Evolutionary conservation across 441 rosid genomes (phyloP), one percentile per base, ranked within the genome.

Genomic region (Manihot esculenta): DNA sequence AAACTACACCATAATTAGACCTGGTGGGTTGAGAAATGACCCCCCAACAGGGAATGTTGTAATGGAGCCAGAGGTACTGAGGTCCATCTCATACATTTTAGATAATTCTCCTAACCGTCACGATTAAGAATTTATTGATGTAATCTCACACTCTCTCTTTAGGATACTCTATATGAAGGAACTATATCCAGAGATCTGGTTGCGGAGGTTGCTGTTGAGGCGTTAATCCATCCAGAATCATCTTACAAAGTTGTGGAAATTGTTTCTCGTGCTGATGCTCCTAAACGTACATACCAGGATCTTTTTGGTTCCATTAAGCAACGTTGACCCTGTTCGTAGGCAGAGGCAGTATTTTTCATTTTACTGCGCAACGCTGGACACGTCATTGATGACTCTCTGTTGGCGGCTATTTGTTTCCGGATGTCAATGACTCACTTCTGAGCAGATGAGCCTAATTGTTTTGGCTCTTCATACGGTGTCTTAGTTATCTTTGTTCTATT

Each of bases 161-260:
- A 93, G 98, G 98, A 93, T 76, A 91, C 96, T n/a, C 81, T 91
- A 20, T 91, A 75, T 65, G 91, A 84, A 78, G 97, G 97, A 15
- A 82, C 80, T 68, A 88, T 93, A 73, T 93, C 98, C 10, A 85
- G 97, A 79, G 97, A 91, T 75, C 82, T 79, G 76, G 98, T 90
- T 23, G 95, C 95, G 3, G 92, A 90, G 79, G 92, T 87, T 69
- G 90, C 97, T 20, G 90, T 91, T 8, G 92, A 91, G 85, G 90
- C 98, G 48, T 69, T 91, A 70, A 47, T 75, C 42, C 74, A 71
- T 53, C 88, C 88, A 0, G 91, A 88, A 82, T 82, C 97, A 35
- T 80, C 81, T 42, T 91, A 80, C 85, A 88, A 91, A 79, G 92
- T 89, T 47, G 89, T 91, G 42, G 97, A 93, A 88, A 88, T 88